These are phyloP conservation scores for Coniochaeta hoffmannii DNA, from an alignment of 2,329 filamentous ascomycete genomes.

Conservation along the genomic window DNA sequence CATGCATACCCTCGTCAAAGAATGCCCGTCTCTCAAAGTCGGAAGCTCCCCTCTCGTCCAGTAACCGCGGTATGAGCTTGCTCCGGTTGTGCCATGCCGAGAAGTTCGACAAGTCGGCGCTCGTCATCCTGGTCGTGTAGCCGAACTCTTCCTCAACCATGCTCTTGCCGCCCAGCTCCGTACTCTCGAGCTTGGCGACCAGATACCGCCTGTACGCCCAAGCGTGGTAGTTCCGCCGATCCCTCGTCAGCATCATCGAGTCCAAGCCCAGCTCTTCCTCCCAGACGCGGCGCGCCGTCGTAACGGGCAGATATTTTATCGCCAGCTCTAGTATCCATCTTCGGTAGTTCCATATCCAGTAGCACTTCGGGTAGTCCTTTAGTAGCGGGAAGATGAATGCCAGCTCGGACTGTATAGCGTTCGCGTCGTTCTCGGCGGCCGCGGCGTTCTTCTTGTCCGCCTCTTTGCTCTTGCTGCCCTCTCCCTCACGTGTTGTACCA, in stretches of 20 bases:
- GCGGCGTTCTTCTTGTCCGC: conserved; percentile 13
- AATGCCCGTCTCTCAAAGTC: conserved; percentile 57
- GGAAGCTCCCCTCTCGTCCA: conserved; percentile 63
- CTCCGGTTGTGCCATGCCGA: conserved; percentile 93
- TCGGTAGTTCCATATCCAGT: conserved; percentile 99
- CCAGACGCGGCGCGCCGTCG: conserved; percentile 63
- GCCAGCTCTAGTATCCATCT: conserved; percentile 74
- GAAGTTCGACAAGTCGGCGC: conserved; percentile 83
- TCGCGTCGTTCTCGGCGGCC: conserved; percentile 23
- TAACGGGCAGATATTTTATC: conserved; percentile 51
- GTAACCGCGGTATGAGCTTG: conserved; percentile 69
- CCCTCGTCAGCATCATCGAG: conserved; percentile 78
- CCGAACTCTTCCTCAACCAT: conserved; percentile 76
- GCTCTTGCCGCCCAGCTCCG: conserved; percentile 42
- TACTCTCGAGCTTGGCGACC: conserved; percentile 64
- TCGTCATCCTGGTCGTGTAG: conserved; percentile 87
- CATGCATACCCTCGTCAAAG: conserved; percentile 56
- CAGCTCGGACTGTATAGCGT: conserved; percentile 65
- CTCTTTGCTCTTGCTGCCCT: conserved; percentile 7
- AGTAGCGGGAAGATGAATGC: conserved; percentile 78
- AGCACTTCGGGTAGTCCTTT: conserved; percentile 86
- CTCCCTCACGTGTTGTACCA: conserved; percentile 40
- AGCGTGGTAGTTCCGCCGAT: conserved; percentile 91
- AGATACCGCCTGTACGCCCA: conserved; percentile 86
- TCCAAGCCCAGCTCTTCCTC: conserved; percentile 74